Conservation (phyloP, 2,329 filamentous ascomycete species). For the Dactylellina haptotyla region DNA sequence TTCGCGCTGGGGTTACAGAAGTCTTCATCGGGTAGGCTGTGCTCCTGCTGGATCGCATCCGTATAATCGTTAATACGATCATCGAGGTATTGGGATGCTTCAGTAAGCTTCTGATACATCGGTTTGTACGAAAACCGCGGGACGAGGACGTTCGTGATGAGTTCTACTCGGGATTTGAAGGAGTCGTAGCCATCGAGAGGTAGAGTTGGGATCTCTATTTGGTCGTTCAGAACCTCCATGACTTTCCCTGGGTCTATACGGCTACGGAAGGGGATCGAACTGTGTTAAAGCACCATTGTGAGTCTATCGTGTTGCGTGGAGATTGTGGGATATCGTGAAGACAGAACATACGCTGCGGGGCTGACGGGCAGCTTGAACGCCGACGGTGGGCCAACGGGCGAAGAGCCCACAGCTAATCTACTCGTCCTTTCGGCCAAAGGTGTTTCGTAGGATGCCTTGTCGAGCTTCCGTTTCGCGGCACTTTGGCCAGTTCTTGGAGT, state of each 20-base stretch:
- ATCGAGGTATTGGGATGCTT: constrained; percentile 91
- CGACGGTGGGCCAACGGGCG: constrained; percentile 50
- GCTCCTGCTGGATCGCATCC: constrained; percentile 75
- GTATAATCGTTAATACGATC: constrained; percentile 93
- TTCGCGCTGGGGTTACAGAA: constrained; percentile 88
- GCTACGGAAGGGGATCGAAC: constrained; percentile 75
- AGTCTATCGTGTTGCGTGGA: constrained; percentile 25
- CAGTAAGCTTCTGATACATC: constrained; percentile 92
- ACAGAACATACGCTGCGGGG: constrained; percentile 61
- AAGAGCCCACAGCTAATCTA: constrained; percentile 50
- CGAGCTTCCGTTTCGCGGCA: constrained; percentile 63
- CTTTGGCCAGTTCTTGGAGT: constrained; percentile 63
- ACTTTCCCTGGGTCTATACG: constrained; percentile 82
- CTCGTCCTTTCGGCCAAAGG: constrained; percentile 63
- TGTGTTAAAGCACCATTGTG: constrained; percentile 57
- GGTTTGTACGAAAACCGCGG: constrained; percentile 92
- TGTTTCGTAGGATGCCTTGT: constrained; percentile 63
- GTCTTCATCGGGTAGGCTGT: constrained; percentile 78
- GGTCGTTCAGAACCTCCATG: constrained; percentile 82
- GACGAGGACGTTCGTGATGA: constrained; percentile 81
- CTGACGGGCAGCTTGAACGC: constrained; percentile 28
- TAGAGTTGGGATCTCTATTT: constrained; percentile 69
- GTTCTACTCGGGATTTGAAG: constrained; percentile 78
- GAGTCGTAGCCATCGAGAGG: constrained; percentile 73
- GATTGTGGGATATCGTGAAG: constrained; percentile 6